A percentile compares a stretch with the other conserved stretches of the same genome.
phyloP scores from a whole-genome alignment of 352 stramenopile genomes.

The Pythium oligandrum region DNA sequence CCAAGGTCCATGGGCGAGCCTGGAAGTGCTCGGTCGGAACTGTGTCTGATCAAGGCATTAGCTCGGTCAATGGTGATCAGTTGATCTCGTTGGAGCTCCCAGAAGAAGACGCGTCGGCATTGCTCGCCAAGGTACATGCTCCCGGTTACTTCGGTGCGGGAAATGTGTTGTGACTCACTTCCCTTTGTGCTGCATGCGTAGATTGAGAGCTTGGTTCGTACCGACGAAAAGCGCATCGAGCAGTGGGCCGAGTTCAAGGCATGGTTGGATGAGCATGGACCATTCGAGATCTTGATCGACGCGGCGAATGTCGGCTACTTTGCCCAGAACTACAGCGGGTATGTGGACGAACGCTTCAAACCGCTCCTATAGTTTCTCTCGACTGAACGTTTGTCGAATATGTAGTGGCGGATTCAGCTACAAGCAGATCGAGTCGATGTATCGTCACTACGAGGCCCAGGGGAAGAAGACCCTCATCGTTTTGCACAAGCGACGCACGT shows the following conservation, averaged over 20 bases:
- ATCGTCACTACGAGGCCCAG: slow-evolving; percentile 87
- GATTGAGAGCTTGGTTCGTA: slow-evolving; percentile 77
- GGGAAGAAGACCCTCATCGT: slow-evolving; percentile 91
- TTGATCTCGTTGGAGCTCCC: slow-evolving; percentile 67
- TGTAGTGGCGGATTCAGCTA: slow-evolving; percentile 91
- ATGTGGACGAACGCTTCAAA: slow-evolving; percentile 3
- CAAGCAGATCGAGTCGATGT: slow-evolving; percentile 92
- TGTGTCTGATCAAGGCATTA: slow-evolving; percentile 48
- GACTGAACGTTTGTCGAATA: slow-evolving; percentile 6
- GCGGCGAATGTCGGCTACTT: slow-evolving; percentile 98
- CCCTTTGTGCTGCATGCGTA: slow-evolving; percentile 11
- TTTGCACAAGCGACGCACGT: slow-evolving; percentile 94
- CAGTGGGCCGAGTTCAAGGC: slow-evolving; percentile 84
- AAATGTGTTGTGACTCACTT: not conserved
- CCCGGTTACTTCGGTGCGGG: not conserved
- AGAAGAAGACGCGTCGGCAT: slow-evolving; percentile 27
- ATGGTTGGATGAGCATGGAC: slow-evolving; percentile 63
- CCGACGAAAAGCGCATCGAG: slow-evolving; percentile 54
- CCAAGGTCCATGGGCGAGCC: slow-evolving; percentile 42
- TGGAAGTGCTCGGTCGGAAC: slow-evolving; percentile 56
- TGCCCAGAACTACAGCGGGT: slow-evolving; percentile 95
- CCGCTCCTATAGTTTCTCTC: no score
- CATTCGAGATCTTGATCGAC: slow-evolving; percentile 85
- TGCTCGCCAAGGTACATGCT: slow-evolving; percentile 57
- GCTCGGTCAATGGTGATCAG: slow-evolving; percentile 52